Percentiles rank a stretch among this genome's conserved stretches.
Evolutionary conservation across 73 alveolate genomes (phyloP).

Genomic region (Paramecium biaurelia): DNA sequence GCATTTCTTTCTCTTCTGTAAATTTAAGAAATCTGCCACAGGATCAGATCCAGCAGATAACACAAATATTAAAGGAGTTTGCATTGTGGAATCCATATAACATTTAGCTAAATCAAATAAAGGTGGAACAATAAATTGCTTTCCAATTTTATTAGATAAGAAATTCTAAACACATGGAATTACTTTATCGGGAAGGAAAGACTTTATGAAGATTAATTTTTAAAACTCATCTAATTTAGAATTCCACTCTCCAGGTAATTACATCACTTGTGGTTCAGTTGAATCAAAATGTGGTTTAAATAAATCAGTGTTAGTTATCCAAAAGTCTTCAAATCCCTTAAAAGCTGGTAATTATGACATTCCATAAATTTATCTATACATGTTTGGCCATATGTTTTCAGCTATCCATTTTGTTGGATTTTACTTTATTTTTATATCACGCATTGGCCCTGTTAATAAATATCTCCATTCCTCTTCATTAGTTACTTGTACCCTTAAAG

Average conservation of each 20-base stretch:
- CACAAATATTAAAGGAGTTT: constrained; percentile 98
- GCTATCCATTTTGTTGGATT: constrained; percentile 99
- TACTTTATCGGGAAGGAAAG: constrained; percentile 93
- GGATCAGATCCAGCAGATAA: constrained; percentile 99
- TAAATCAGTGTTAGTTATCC: constrained; percentile 76
- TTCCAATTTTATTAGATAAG: constrained; percentile 72
- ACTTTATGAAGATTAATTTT: constrained; percentile 87
- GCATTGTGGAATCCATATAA: constrained; percentile 95
- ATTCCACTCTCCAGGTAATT: constrained; percentile 97
- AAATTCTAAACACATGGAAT: constrained; percentile 50
- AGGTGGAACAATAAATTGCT: constrained; percentile 98
- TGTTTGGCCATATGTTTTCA: constrained; percentile 96
- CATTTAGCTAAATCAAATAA: constrained; percentile 98
- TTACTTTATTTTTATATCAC: constrained; percentile 34
- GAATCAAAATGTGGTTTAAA: constrained; percentile 91
- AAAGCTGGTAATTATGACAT: constrained; percentile 83
- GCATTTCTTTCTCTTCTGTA: constrained; percentile 84
- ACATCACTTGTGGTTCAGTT: constrained; percentile 85
- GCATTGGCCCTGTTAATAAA: constrained; percentile 57
- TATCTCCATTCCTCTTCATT: constrained; percentile 81
- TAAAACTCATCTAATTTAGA: constrained; percentile 83
- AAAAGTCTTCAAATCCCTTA: constrained; percentile 89
- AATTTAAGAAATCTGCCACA: constrained; percentile 96
- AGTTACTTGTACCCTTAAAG: constrained; percentile 79
- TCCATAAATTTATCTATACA: constrained; percentile 89